A percentile compares a stretch with the other conserved stretches of the same genome.
These are phyloP conservation scores for Penicillium angulare DNA, from an alignment of 495 filamentous ascomycete genomes.

Conservation along the genomic window DNA sequence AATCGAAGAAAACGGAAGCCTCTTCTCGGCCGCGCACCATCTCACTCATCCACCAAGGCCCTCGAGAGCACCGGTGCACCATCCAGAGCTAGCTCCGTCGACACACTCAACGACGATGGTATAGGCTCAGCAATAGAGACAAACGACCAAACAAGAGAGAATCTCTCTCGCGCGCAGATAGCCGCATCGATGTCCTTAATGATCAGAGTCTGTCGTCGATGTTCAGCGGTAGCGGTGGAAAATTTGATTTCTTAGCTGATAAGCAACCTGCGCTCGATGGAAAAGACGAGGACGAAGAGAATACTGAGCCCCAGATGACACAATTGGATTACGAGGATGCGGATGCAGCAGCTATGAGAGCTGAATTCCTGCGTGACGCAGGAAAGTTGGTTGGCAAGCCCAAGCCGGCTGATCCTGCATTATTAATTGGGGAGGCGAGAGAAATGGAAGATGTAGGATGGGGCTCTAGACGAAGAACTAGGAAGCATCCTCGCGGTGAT, in stretches of 20 bases:
- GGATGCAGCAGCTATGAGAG: conserved; percentile 48
- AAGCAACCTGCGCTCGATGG: conserved; percentile 17
- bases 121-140: conserved; percentile 46
- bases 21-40: conserved; percentile 50
- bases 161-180: conserved; percentile 23
- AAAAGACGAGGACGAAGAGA: conserved; percentile 34
- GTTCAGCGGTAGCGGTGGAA: conserved; percentile 23
- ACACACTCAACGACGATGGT: conserved; percentile 56
- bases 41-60: conserved; percentile 29
- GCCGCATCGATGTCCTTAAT: conserved; percentile 15
- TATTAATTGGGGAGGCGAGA: conserved; percentile 29
- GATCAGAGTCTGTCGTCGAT: conserved; percentile 34
- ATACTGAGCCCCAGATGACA: conserved; percentile 45
- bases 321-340: conserved; percentile 56
- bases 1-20: conserved; percentile 35
- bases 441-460: conserved; percentile 39
- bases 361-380: conserved; percentile 44
- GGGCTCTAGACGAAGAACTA: conserved; percentile 39
- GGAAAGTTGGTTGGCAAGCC: conserved; percentile 37
- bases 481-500: conserved; percentile 22
- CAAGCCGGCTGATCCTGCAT: conserved; percentile 11
- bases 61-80: conserved; percentile 17
- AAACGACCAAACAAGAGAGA: conserved; percentile 27
- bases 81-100: conserved; percentile 53
- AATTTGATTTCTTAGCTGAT: conserved; percentile 32